Base-by-base conservation (phyloP, 768 basidiomycete genomes). In the Pleurotus giganteus region DNA sequence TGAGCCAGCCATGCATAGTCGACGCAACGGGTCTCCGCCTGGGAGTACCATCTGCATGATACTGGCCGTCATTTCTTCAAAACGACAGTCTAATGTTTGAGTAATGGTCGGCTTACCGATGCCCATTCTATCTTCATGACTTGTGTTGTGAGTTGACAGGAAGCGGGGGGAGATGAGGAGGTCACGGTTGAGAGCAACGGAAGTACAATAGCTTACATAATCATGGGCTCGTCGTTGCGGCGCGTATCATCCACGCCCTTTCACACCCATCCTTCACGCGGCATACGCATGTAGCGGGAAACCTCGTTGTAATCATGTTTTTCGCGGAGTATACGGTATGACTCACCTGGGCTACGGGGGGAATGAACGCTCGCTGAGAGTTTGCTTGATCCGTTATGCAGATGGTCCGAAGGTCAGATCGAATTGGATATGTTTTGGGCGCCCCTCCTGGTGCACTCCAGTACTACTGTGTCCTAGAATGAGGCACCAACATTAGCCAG, bases 1-100 rank as follows among this genome's bases (percentile, higher is more conserved):
- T 82, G 56, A 89, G 72, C 86, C 88, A 90, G 28, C 88, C 88
- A 60, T 90, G 88, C 67, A 88, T 76, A 9, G 79, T 77, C 4
- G 80, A 84, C 37, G 79, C 78, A 28, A 74, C 76, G 45, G 79
- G 82, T 42, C 70, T 74, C 36, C 73, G 71, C 47, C 71, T 63
- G 28, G 76, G 75, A 50, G 70, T 66, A 41, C 76, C 77, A 64
- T 79, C 77, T 54, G 73, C 58, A 57, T 71, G 67, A 60, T 73
- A 76, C 77, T 80, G 54, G 19, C 47, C 8, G 54, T 34, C 34
- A 53, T 9, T 42, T 26, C 19, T 17, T 37, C 43, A 31, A 24
- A 44, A 29, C 37, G 42, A 52, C 54, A 23, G 28, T 28, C 34
- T 56, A 46, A 58, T 60, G 36, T 32, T 29, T 54, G 47, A 50